These are phyloP conservation scores for Geotrichum bryndzae DNA, from an alignment of 1,139 yeast genomes.

Conservation along the genomic window DNA sequence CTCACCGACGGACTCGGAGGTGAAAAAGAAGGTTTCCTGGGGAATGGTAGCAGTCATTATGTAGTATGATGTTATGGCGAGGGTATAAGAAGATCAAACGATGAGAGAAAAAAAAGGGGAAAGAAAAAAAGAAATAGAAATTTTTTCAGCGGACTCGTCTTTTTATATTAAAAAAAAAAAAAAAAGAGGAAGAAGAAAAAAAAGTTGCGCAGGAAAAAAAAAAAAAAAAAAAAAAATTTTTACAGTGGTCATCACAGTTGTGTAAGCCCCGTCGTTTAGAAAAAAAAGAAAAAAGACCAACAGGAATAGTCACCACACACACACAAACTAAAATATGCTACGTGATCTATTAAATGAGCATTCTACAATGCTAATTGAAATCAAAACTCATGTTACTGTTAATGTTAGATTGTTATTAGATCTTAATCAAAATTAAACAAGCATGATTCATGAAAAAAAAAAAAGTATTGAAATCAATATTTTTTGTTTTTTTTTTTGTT, in stretches of 20 bases:
- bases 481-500: too few species aligned
- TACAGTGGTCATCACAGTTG: background rate
- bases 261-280: background rate
- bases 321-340: too few species aligned
- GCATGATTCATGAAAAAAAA: too few species aligned
- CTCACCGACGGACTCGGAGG: conserved; percentile 96
- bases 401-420: too few species aligned
- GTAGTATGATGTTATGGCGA: conserved; percentile 11
- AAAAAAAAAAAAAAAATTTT: background rate
- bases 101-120: conserved; percentile 1
- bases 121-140: conserved; percentile 5
- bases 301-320: background rate
- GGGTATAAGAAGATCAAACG: background rate
- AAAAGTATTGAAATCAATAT: too few species aligned
- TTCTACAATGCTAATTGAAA: too few species aligned
- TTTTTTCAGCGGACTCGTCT: background rate
- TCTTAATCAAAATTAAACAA: too few species aligned
- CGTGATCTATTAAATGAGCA: too few species aligned
- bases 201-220: too few species aligned
- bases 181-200: background rate
- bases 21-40: conserved; percentile 60
- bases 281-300: background rate
- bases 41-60: conserved; percentile 28
- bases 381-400: too few species aligned
- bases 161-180: background rate